These are phyloP conservation scores for Chlamydomonas sphaeroides DNA, from an alignment of 139 green algal species.

Conservation along the genomic window DNA sequence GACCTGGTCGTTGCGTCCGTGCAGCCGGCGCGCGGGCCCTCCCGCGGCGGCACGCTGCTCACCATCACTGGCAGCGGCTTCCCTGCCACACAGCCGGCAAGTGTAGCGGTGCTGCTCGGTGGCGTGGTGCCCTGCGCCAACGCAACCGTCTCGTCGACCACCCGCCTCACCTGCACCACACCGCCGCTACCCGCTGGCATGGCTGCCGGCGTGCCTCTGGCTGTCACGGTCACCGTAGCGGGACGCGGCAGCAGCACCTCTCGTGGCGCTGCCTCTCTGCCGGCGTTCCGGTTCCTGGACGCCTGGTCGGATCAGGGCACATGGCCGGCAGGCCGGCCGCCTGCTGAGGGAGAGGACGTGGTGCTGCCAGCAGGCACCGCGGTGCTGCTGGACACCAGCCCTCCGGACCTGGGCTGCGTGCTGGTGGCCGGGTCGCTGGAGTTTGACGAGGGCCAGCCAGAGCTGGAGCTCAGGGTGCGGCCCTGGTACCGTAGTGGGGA, in stretches of 20 bases:
- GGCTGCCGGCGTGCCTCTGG: too few relatives aligned
- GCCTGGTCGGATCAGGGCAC: conserved; percentile 69
- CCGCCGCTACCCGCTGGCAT: too few relatives aligned
- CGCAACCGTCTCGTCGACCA: neutral
- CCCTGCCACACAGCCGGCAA: neutral
- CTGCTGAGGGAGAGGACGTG: conserved; percentile 52
- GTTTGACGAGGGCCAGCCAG: conserved; percentile 65
- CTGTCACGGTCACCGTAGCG: neutral
- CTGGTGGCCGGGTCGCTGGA: conserved; percentile 68
- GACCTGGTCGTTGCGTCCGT: neutral
- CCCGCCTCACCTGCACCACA: neutral
- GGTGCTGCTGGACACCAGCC: conserved; percentile 70
- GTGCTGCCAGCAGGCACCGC: conserved; percentile 52
- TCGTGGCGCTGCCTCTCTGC: too few relatives aligned
- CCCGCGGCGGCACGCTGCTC: neutral
- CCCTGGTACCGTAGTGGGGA: too few relatives aligned
- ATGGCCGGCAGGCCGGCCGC: conserved; percentile 66
- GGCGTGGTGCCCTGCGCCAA: neutral
- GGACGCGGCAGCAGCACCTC: neutral
- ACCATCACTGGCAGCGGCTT: neutral
- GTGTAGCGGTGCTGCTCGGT: neutral
- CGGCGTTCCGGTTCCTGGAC: conserved; percentile 64
- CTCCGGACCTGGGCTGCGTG: conserved; percentile 57
- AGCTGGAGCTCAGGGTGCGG: neutral
- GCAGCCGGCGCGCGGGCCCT: neutral